These are phyloP conservation scores for Raddia guianensis DNA, from an alignment of 176 grass and related monocot species.

Conservation along the genomic window DNA sequence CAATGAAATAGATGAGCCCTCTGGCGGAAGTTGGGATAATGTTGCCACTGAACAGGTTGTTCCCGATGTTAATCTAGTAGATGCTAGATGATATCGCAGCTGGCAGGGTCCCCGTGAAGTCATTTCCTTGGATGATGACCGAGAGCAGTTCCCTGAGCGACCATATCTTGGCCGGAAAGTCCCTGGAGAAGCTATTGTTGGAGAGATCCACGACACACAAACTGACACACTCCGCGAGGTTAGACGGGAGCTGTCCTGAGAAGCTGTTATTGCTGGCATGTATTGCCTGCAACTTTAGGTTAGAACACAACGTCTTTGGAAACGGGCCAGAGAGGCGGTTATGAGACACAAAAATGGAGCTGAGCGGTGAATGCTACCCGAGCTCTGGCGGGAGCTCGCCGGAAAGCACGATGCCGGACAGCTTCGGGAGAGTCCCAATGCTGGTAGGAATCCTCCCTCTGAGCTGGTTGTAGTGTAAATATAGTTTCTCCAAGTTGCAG, in stretches of 20 bases:
- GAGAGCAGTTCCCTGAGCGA: slow-evolving; percentile 31
- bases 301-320: slow-evolving; percentile 54
- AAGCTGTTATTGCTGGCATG: slow-evolving; percentile 66
- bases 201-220: slow-evolving; percentile 52
- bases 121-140: slow-evolving; percentile 62
- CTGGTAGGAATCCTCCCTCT: slow-evolving; percentile 55
- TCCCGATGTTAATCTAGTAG: slow-evolving; percentile 20
- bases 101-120: slow-evolving; percentile 58
- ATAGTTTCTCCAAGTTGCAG: slow-evolving; percentile 6
- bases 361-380: slow-evolving; percentile 58
- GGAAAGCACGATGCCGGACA: slow-evolving; percentile 50
- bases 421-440: slow-evolving; percentile 48
- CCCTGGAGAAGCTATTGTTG: slow-evolving; percentile 59
- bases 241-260: slow-evolving; percentile 43
- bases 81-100: slow-evolving; percentile 31
- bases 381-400: slow-evolving; percentile 59
- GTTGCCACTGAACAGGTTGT: slow-evolving; percentile 61
- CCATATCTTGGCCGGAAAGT: slow-evolving; percentile 58
- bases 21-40: slow-evolving; percentile 36
- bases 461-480: slow-evolving; percentile 55
- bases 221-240: slow-evolving; percentile 24
- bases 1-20: slow-evolving; percentile 23
- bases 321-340: slow-evolving; percentile 60
- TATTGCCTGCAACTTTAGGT: slow-evolving; percentile 34
- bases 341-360: slow-evolving; percentile 48